Evolutionary conservation across 805 yeast species (phyloP), one percentile per base, ranked within the genome.

Genomic region (Candida awuae): DNA sequence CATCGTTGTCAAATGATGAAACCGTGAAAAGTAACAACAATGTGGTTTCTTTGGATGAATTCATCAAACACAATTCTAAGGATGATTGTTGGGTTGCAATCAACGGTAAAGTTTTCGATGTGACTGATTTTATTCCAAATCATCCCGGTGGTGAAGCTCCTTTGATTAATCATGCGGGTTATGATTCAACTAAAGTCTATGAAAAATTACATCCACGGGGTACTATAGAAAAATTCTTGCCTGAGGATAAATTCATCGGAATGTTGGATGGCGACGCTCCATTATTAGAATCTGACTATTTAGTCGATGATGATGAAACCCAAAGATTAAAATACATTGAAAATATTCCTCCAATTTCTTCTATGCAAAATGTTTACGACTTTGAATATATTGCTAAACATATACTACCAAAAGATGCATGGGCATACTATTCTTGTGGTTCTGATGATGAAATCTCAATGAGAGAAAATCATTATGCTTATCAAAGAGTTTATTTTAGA

Each of bases 361-460:
- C 75, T 50, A 71, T 88, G 42, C 75, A 78, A 55, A 90, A 92
- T 53, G 51, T 85, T 43, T 80, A 77, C 51, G 97, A 90, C 59
- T 87, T 90, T 55, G 97, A 90, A 59, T 72, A 74, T 50, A 75
- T 90, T 32, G 97, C 97, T 4, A 70, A 85, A 36, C 73, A 78
- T 43, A 81, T 84, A 25, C 66, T 90, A 68, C 73, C 84, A 22
- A 77, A 75, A 39, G 72, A 74, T 23, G 97, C 92, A 0, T 84
- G 97, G 94, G 92, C 92, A 12, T 90, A 90, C 61, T 90, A 87
- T 57, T 81, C 94, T 4, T 76, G 87, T 26, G 97, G 90, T 8
- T 73, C 95, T 14, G 97, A 90, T 60, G 97, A 90, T 59, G 97
- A 90, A 63, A 75, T 90, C 49, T 73, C 95, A 2, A 57, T 84